A percentile compares a stretch with the other conserved stretches of the same genome.
These are phyloP conservation scores for Flueggea neowawraea DNA, from an alignment of 441 rosid genomes.

Conservation along the genomic window DNA sequence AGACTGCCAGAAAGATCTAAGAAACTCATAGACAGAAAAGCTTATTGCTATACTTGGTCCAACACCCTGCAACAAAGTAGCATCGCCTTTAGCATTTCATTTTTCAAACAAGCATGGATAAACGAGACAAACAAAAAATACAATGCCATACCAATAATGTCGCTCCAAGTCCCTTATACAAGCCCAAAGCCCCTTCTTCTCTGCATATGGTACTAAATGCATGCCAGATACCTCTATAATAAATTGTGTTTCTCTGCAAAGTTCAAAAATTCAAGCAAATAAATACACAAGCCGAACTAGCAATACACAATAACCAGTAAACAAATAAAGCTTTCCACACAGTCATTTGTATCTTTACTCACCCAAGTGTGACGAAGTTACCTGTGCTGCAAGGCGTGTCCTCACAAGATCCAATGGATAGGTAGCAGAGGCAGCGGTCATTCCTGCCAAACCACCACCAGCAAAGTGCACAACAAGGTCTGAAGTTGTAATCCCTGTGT, in stretches of 20 bases:
- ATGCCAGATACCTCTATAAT: slow-evolving; percentile 81
- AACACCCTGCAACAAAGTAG: slow-evolving; percentile 59
- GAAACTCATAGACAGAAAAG: slow-evolving; percentile 73
- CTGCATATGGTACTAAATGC: slow-evolving; percentile 72
- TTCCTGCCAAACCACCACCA: slow-evolving; percentile 93
- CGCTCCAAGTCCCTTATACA: slow-evolving; percentile 96
- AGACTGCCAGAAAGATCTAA: slow-evolving; percentile 66
- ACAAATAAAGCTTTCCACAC: slow-evolving; percentile 5
- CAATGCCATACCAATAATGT: slow-evolving; percentile 66
- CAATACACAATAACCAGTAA: no score
- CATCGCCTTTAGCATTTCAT: slow-evolving; percentile 15
- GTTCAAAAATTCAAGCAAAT: slow-evolving; percentile 12
- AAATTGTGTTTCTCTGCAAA: slow-evolving; percentile 66
- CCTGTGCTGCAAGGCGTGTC: slow-evolving; percentile 98
- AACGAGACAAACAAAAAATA: slow-evolving; percentile 4
- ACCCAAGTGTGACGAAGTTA: slow-evolving; percentile 26
- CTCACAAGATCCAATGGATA: slow-evolving; percentile 98
- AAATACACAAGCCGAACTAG: background rate
- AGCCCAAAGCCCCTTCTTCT: slow-evolving; percentile 82
- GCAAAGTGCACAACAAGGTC: slow-evolving; percentile 63
- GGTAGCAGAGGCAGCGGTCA: slow-evolving; percentile 88
- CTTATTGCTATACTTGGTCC: slow-evolving; percentile 93
- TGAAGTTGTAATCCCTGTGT: slow-evolving; percentile 27
- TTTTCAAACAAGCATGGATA: slow-evolving; percentile 5
- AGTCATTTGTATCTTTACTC: slow-evolving; percentile 1